phyloP scores from a whole-genome alignment of 1,284 basidiomycete genomes.

The Trametes sp. region DNA sequence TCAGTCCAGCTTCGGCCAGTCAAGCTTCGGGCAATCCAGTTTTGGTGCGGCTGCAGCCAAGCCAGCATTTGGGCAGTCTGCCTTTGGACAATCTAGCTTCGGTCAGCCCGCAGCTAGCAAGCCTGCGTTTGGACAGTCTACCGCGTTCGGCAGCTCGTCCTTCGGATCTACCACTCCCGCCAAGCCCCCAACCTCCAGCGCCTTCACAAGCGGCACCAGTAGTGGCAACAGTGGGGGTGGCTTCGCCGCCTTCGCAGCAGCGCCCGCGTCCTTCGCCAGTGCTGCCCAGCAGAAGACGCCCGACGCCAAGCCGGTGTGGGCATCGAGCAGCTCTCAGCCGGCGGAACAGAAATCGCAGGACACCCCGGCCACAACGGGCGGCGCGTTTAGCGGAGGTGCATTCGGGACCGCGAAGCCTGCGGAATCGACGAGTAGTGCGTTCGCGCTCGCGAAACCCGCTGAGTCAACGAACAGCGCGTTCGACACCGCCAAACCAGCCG shows the following conservation, averaged over 20 bases:
- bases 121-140: slow-evolving; percentile 41
- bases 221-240: slow-evolving; percentile 25
- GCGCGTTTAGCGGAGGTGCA: slow-evolving; percentile 1
- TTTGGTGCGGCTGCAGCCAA: slow-evolving; percentile 40
- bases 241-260: slow-evolving; percentile 36
- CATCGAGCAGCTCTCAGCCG: slow-evolving; percentile 4
- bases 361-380: not conserved
- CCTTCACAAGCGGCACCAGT: slow-evolving; percentile 11
- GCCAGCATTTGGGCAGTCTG: slow-evolving; percentile 41
- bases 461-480: not conserved
- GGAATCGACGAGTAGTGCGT: not conserved
- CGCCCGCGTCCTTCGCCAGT: slow-evolving; percentile 40
- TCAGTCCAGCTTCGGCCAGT: slow-evolving; percentile 15
- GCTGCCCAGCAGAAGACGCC: slow-evolving; percentile 21
- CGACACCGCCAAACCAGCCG: slow-evolving; percentile 6
- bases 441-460: not conserved
- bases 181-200: slow-evolving; percentile 14
- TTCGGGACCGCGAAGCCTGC: slow-evolving; percentile 3
- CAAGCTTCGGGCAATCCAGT: slow-evolving; percentile 31
- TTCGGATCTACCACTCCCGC: slow-evolving; percentile 32
- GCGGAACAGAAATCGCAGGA: slow-evolving; percentile 18
- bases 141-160: slow-evolving; percentile 42
- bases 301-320: slow-evolving; percentile 37
- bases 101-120: slow-evolving; percentile 25
- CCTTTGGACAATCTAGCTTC: slow-evolving; percentile 38